phyloP scores from a whole-genome alignment of 2,329 filamentous ascomycete genomes.

The Fusarium sp. region DNA sequence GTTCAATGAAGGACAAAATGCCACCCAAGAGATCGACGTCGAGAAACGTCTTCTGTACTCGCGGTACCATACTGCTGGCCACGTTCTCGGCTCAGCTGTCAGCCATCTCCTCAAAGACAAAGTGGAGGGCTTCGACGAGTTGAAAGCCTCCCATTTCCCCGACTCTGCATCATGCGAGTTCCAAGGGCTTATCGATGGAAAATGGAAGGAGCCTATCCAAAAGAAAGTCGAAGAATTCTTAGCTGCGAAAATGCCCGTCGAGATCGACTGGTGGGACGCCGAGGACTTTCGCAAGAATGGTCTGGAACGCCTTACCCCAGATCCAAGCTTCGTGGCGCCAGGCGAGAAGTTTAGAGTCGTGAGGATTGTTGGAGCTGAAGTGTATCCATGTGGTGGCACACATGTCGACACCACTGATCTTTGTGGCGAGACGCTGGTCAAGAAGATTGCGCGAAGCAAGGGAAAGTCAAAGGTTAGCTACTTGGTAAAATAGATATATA shows the following conservation, averaged over 20 bases:
- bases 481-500: slow-evolving; percentile 25
- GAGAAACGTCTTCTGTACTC: slow-evolving; percentile 74
- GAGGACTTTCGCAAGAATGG: slow-evolving; percentile 69
- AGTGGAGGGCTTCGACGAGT: slow-evolving; percentile 69
- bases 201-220: slow-evolving; percentile 74
- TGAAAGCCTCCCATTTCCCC: slow-evolving; percentile 80
- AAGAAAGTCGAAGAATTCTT: slow-evolving; percentile 70
- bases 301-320: slow-evolving; percentile 67
- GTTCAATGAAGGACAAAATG: slow-evolving; percentile 59
- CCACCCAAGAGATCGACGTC: slow-evolving; percentile 70
- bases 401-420: slow-evolving; percentile 73
- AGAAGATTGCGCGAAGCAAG: slow-evolving; percentile 66
- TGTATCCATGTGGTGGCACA: slow-evolving; percentile 81
- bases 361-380: slow-evolving; percentile 75
- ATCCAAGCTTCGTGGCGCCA: slow-evolving; percentile 52
- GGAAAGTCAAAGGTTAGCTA: slow-evolving; percentile 47
- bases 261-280: slow-evolving; percentile 75
- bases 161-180: slow-evolving; percentile 77
- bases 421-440: slow-evolving; percentile 72
- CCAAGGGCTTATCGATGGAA: slow-evolving; percentile 73
- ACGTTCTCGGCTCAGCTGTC: slow-evolving; percentile 78
- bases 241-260: slow-evolving; percentile 66
- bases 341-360: slow-evolving; percentile 74
- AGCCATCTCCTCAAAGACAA: slow-evolving; percentile 66
- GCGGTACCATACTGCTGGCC: slow-evolving; percentile 79